phyloP scores from a whole-genome alignment of 2,329 filamentous ascomycete species.

The Clonostachys rosea region DNA sequence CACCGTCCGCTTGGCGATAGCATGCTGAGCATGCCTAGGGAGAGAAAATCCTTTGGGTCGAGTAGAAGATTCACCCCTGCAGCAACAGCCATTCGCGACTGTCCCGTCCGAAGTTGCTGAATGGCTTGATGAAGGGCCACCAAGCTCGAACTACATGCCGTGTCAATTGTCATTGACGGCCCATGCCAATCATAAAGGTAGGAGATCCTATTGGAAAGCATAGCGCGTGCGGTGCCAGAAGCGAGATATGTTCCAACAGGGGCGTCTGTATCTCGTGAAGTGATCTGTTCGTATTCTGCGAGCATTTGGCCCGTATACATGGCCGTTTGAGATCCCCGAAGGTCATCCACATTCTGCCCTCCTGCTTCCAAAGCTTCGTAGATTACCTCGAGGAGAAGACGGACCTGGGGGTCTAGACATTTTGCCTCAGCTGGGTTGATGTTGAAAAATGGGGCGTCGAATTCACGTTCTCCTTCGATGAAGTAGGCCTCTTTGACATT shows the following conservation, averaged over 20 bases:
- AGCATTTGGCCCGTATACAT: slow-evolving; percentile 2
- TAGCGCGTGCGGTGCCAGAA: slow-evolving; percentile 23
- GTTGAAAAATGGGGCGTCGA: slow-evolving; percentile 19
- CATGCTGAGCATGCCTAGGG: slow-evolving; percentile 18
- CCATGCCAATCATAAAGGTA: slow-evolving; percentile 29
- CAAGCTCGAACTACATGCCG: slow-evolving; percentile 28
- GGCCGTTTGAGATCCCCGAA: slow-evolving; percentile 3
- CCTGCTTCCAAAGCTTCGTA: slow-evolving; percentile 21
- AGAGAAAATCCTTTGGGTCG: background rate
- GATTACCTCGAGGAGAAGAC: slow-evolving; percentile 21
- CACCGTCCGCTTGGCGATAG: slow-evolving; percentile 24
- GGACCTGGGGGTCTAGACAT: slow-evolving; percentile 25
- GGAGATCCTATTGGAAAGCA: slow-evolving; percentile 22
- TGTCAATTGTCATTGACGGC: slow-evolving; percentile 26
- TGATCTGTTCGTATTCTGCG: too few species aligned
- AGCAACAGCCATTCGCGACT: slow-evolving; percentile 13
- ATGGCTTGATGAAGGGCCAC: slow-evolving; percentile 22
- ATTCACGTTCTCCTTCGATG: slow-evolving; percentile 5
- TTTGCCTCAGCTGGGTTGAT: slow-evolving; percentile 16
- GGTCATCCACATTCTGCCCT: slow-evolving; percentile 4
- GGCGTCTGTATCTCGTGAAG: too few species aligned
- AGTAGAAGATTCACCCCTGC: slow-evolving; percentile 11
- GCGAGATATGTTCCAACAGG: slow-evolving; percentile 18
- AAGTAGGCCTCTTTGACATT: slow-evolving; percentile 21
- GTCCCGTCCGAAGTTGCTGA: slow-evolving; percentile 15